phyloP scores from a whole-genome alignment of 2,329 filamentous ascomycete genomes.

The Clathrospora elynae region DNA sequence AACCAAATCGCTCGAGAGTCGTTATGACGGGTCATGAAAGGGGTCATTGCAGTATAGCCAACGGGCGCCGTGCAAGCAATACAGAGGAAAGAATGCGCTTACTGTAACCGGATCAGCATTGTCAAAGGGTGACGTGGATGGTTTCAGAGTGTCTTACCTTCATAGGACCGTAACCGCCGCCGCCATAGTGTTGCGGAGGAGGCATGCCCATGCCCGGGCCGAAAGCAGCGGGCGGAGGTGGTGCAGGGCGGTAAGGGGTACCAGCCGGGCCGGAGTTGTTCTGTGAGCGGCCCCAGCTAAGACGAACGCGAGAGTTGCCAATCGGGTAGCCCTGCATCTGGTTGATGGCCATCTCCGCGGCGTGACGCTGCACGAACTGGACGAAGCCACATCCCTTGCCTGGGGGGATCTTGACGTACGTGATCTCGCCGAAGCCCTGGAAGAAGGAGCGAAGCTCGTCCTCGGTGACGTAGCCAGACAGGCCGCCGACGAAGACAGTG shows the following conservation, averaged over 20 bases:
- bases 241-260: constrained; percentile 94
- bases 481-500: constrained; percentile 95
- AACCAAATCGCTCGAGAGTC: constrained; percentile 47
- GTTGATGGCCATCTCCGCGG: constrained; percentile 99
- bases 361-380: constrained; percentile 97
- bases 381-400: constrained; percentile 99
- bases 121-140: constrained; percentile 7
- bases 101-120: constrained; percentile 33
- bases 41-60: constrained; percentile 45
- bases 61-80: constrained; percentile 44
- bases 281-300: constrained; percentile 97
- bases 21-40: constrained; percentile 47
- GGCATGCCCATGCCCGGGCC: constrained; percentile 70
- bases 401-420: constrained; percentile 99
- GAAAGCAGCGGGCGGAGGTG: constrained; percentile 71
- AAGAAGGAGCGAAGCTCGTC: constrained; percentile 99
- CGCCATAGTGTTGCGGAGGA: constrained; percentile 61
- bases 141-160: constrained; percentile 61
- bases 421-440: constrained; percentile 99
- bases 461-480: constrained; percentile 97
- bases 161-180: constrained; percentile 68
- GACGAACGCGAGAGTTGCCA: constrained; percentile 94
- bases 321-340: constrained; percentile 99
- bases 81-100: constrained; percentile 48
- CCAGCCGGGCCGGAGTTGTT: constrained; percentile 98